Conservation (phyloP, 139 green algal genomes). For the Chlamydomonas eustigma region DNA sequence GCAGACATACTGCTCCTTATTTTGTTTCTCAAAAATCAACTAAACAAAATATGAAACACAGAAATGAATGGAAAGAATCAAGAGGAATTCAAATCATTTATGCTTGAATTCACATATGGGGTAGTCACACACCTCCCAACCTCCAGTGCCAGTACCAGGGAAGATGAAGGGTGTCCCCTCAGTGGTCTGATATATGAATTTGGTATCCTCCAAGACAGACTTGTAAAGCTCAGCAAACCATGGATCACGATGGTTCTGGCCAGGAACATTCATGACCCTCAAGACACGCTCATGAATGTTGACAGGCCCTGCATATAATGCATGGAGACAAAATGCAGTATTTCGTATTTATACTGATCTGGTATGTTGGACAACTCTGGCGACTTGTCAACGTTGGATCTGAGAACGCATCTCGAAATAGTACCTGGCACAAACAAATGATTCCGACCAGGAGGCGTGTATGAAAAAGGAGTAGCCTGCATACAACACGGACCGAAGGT, state of each 20-base stretch:
- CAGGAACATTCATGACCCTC: conserved; percentile 81
- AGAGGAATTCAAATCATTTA: too few relatives aligned
- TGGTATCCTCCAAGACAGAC: conserved; percentile 69
- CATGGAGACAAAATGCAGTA: neutral
- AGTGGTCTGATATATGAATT: conserved; percentile 73
- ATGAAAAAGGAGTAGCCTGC: conserved; percentile 53
- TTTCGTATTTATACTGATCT: neutral
- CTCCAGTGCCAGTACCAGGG: conserved; percentile 76
- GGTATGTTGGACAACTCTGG: neutral
- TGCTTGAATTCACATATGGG: too few relatives aligned
- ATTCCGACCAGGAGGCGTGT: conserved; percentile 77
- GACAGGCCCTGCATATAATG: conserved; percentile 69
- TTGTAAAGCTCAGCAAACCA: conserved; percentile 89
- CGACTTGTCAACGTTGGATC: neutral
- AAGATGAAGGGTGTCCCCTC: conserved; percentile 91
- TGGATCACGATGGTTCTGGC: conserved; percentile 90
- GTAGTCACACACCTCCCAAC: conserved; percentile 71
- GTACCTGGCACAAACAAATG: conserved; percentile 90
- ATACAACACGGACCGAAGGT: too few relatives aligned
- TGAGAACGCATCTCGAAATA: neutral
- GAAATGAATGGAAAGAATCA: too few relatives aligned
- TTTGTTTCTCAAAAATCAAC: too few relatives aligned
- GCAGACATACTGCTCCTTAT: too few relatives aligned
- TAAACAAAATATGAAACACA: too few relatives aligned
- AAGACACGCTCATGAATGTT: conserved; percentile 93